Conservation (phyloP, 164 flowering plant species). For the Dillenia turbinata region DNA sequence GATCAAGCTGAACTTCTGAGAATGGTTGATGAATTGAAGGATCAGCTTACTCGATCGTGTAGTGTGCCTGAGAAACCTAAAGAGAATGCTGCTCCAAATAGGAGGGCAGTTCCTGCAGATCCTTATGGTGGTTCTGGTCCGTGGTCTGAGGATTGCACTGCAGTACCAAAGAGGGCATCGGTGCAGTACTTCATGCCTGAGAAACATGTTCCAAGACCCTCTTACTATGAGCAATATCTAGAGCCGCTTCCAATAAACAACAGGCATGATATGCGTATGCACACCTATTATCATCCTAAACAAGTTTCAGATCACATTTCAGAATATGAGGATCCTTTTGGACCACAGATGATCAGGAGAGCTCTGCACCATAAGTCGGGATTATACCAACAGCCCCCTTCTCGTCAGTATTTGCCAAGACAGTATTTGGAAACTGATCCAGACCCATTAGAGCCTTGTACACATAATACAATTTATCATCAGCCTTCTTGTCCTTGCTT, state of each 20-base stretch:
- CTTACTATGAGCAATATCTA: slow-evolving; percentile 23
- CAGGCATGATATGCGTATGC: slow-evolving; percentile 15
- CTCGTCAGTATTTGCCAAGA: slow-evolving; percentile 34
- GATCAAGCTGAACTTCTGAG: slow-evolving; percentile 69
- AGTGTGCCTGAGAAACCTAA: slow-evolving; percentile 40
- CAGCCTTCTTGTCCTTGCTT: slow-evolving; percentile 61
- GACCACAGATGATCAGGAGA: slow-evolving; percentile 29
- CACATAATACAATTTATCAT: slow-evolving; percentile 35
- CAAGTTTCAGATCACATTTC: slow-evolving; percentile 30
- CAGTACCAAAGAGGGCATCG: slow-evolving; percentile 19
- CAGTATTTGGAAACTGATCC: slow-evolving; percentile 26
- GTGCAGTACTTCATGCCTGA: slow-evolving; percentile 30
- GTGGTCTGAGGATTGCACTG: slow-evolving; percentile 29
- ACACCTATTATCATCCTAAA: slow-evolving; percentile 36
- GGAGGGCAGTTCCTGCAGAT: slow-evolving; percentile 21
- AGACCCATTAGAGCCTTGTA: slow-evolving; percentile 30
- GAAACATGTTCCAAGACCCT: slow-evolving; percentile 23
- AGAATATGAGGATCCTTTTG: slow-evolving; percentile 39
- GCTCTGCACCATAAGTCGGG: slow-evolving; percentile 21
- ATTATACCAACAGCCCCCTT: slow-evolving; percentile 27
- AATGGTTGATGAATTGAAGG: slow-evolving; percentile 70
- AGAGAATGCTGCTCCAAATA: slow-evolving; percentile 36
- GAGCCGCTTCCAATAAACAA: slow-evolving; percentile 10
- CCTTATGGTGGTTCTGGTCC: slow-evolving; percentile 21
- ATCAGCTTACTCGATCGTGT: slow-evolving; percentile 53